Evolutionary conservation across 2,329 filamentous ascomycete genomes (phyloP), one percentile per base, ranked within the genome.

Genomic region (Seiridium cupressi): DNA sequence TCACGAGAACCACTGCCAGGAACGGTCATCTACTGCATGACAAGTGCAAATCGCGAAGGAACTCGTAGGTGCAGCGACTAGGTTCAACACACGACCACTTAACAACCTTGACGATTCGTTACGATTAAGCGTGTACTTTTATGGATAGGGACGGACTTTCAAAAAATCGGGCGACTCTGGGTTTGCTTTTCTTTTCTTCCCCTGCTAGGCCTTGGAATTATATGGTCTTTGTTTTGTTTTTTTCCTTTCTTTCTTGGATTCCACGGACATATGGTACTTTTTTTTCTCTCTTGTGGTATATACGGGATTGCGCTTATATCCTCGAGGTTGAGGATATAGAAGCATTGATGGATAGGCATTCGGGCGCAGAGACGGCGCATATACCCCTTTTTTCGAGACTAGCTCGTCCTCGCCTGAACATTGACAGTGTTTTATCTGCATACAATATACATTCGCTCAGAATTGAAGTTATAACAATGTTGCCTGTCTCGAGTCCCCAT

Each of bases 21-120:
- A 97, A 97, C 71, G 93, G 93, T 10, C 94, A 98, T 72, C 69
- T 89, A 65, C 74, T 85, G 58, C 92, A 97, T 75, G 93, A 96
- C 71, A 97, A 97, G 77, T 98, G 93, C 81, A 97, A 97, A 81
- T 88, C 86, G 71, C 80, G 85, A 68, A 79, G 84, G 65, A 80
- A 77, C 65, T 78, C 76, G 60, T 77, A 68, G 69, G 58, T 58
- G 3, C 55, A 13, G 36, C 51, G 57, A 55, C 11, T 18, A 38
- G 18, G 38, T 31, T 32, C 26, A 9, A 44, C 8, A 10, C 13
- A 26, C 7, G 18, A 48, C 40, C 42, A 31, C n/a, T 49, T n/a
- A 5, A 35, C 18, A 46, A 57, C 55, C 40, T 57, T 48, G 35
- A 48, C 44, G 54, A 57, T 46, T 46, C 54, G 26, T 57, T 57